These are phyloP conservation scores for Toxoplasma gondii DNA, from an alignment of 169 alveolate genomes.

Conservation along the genomic window DNA sequence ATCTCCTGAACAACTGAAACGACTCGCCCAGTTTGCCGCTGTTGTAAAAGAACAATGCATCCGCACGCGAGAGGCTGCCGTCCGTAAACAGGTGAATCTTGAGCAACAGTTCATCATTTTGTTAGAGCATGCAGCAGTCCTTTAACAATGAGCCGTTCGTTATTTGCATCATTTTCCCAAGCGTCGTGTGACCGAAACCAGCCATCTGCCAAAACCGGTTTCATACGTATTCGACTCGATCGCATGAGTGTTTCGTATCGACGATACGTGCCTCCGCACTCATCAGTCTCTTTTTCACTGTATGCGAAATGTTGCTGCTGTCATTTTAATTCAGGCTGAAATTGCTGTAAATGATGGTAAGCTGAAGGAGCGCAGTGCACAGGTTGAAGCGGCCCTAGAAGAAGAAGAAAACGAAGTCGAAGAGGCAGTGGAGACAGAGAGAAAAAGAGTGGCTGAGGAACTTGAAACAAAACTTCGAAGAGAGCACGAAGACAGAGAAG, in stretches of 20 bases:
- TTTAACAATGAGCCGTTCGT: too few species aligned
- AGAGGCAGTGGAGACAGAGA: background rate
- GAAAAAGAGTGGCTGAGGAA: background rate
- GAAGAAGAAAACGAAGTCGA: background rate
- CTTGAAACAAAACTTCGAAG: background rate
- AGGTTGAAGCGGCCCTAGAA: background rate
- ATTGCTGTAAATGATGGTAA: background rate
- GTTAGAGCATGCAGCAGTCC: too few species aligned
- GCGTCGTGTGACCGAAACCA: too few species aligned
- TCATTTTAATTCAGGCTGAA: background rate
- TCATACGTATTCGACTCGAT: too few species aligned
- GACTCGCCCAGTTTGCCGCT: background rate
- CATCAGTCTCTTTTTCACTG: too few species aligned
- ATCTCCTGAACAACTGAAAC: background rate
- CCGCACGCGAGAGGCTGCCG: slow-evolving; percentile 27
- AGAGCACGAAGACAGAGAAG: background rate
- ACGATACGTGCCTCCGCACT: too few species aligned
- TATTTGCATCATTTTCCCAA: too few species aligned
- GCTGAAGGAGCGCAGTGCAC: background rate
- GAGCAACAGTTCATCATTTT: background rate
- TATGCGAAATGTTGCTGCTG: too few species aligned
- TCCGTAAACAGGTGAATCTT: background rate
- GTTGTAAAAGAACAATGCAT: background rate
- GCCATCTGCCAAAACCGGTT: too few species aligned
- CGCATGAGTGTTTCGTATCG: too few species aligned